Base-by-base conservation (phyloP, 1,284 basidiomycete genomes). In the Sanghuangporus weigelae region DNA sequence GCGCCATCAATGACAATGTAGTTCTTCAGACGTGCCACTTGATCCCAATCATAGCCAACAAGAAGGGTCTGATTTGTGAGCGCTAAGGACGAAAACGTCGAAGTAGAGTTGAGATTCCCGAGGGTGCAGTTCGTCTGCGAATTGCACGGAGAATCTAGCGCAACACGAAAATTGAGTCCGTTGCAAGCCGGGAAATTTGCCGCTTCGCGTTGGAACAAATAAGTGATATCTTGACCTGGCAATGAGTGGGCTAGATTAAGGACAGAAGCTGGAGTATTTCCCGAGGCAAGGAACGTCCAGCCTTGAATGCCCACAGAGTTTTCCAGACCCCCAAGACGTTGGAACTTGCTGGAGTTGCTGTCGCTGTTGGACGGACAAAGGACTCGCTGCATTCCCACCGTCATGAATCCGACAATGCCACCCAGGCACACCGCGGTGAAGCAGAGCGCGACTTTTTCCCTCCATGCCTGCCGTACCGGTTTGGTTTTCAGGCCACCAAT, bases 391-490 rank as follows among this genome's bases (percentile, higher is more conserved):
- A 98, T 86, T 19, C 96, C 97, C 72, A 99, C 93, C 54, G 97
- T 99, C 64, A 91, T 83, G 75, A 98, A 99, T 8, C 93, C 96
- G 59, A 98, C 85, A 56, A 83, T 76, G 23, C 80, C 89, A 69
- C 95, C 97, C 26, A 98, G 76, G 26, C 93, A 39, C 64, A 86
- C 70, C 60, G 95, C 92, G 71, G 97, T 89, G 74, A 90, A 86
- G 74, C 95, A 98, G 7, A 99, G 83, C 6, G 95, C 87, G 65
- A 98, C 87, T 80, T 99, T 99, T 77, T 99, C 97, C 69, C 97
- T 85, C 97, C 97, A 99, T 0, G 97, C 97, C 76, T 98, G 93
- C 68, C 87, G 82, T 64, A 86, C 80, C 59, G 84, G 79, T 72
- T 84, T 83, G 73, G 95, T 93, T 71, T 85, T 89, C 74, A 98